A percentile compares a stretch with the other conserved stretches of the same genome.
These are phyloP conservation scores for Bruguiera parviflora DNA, from an alignment of 345 rosid genomes.

Conservation along the genomic window DNA sequence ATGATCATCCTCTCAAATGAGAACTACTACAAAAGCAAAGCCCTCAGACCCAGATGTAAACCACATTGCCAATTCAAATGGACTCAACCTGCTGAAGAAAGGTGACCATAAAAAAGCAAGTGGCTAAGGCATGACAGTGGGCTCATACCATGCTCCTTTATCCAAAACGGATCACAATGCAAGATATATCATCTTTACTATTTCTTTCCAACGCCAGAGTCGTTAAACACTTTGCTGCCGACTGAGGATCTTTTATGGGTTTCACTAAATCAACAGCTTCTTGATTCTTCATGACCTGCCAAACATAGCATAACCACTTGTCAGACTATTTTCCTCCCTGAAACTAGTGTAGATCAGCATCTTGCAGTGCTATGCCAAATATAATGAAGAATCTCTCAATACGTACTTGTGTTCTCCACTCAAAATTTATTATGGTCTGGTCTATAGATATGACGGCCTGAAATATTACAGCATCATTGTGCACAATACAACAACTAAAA, in stretches of 20 bases:
- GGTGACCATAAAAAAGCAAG: not conserved
- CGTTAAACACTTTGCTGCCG: constrained; percentile 55
- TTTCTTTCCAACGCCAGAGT: constrained; percentile 53
- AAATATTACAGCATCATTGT: too few relatives aligned
- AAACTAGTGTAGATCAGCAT: not conserved
- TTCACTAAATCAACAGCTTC: constrained; percentile 50
- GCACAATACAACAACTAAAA: too few relatives aligned
- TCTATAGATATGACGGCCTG: too few relatives aligned
- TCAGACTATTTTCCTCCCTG: too few relatives aligned
- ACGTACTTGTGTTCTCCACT: not conserved
- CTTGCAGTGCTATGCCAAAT: not conserved
- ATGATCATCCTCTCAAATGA: constrained; percentile 12
- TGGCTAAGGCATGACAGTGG: not conserved
- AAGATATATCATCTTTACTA: constrained; percentile 54
- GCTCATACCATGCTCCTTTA: constrained; percentile 11
- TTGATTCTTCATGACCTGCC: constrained; percentile 46
- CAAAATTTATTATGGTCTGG: not conserved
- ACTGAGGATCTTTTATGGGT: constrained; percentile 43
- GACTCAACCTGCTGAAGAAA: constrained; percentile 17
- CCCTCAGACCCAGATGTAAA: constrained; percentile 9
- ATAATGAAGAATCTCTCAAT: not conserved
- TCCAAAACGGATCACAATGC: constrained; percentile 60
- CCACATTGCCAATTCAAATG: constrained; percentile 15
- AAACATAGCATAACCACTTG: not conserved
- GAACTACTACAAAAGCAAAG: constrained; percentile 15